Percentiles rank a stretch among this genome's conserved stretches.
These are phyloP conservation scores for Hypoxylon sp. DNA, from an alignment of 2,329 filamentous ascomycete genomes.

Conservation along the genomic window DNA sequence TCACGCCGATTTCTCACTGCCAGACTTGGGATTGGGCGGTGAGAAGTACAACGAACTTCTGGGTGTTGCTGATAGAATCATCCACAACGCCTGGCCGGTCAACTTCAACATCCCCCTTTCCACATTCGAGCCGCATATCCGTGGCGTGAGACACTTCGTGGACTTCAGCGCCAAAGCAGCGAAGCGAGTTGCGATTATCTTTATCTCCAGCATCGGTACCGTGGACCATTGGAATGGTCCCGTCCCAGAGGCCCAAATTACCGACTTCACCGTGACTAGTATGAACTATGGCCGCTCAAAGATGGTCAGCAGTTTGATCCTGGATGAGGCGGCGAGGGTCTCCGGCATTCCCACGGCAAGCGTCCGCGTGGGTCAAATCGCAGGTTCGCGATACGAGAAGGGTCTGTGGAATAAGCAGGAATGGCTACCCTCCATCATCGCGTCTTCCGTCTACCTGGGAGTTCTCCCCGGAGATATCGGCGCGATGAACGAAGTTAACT, in stretches of 20 bases:
- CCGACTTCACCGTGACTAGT: slow-evolving; percentile 50
- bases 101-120: slow-evolving; percentile 64
- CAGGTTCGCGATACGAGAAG: slow-evolving; percentile 55
- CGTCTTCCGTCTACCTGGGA: slow-evolving; percentile 62
- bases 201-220: slow-evolving; percentile 59
- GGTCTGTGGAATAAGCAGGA: slow-evolving; percentile 69
- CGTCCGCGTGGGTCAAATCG: slow-evolving; percentile 63
- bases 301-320: slow-evolving; percentile 57
- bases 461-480: slow-evolving; percentile 62
- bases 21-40: slow-evolving; percentile 61
- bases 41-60: slow-evolving; percentile 56
- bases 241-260: slow-evolving; percentile 56
- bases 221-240: slow-evolving; percentile 54
- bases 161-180: slow-evolving; percentile 54
- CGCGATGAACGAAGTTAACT: slow-evolving; percentile 60
- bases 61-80: slow-evolving; percentile 58
- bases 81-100: slow-evolving; percentile 69
- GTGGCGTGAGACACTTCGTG: slow-evolving; percentile 64
- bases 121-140: slow-evolving; percentile 64
- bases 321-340: slow-evolving; percentile 55
- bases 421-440: slow-evolving; percentile 66
- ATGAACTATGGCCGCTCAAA: slow-evolving; percentile 61
- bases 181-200: slow-evolving; percentile 55
- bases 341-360: slow-evolving; percentile 56
- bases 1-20: slow-evolving; percentile 61